Percentiles rank a stretch among this genome's conserved stretches.
Conservation (phyloP, 129 eudicot species). For the Ambrosia trifida region DNA sequence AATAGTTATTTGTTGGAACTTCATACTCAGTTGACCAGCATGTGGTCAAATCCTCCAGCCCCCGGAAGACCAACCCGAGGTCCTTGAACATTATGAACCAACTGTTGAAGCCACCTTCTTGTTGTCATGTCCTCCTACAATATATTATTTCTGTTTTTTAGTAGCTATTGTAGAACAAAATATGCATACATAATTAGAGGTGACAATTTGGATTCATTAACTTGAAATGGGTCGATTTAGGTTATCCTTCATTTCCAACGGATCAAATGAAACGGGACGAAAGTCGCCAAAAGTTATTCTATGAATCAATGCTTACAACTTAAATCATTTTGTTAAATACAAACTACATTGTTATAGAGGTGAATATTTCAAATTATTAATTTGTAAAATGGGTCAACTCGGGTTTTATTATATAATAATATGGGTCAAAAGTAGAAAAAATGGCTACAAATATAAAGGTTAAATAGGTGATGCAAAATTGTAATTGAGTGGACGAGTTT, state of each 20-base stretch:
- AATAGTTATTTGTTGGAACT: neutral
- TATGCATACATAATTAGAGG: no score
- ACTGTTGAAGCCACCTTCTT: slow-evolving; percentile 23
- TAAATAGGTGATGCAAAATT: no score
- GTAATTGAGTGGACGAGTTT: no score
- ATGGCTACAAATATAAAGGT: no score
- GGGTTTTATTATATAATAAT: no score
- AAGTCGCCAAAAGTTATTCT: neutral
- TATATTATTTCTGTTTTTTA: neutral
- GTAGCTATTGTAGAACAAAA: no score
- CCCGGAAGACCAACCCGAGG: slow-evolving; percentile 61
- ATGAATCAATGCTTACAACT: neutral
- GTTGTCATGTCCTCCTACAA: slow-evolving; percentile 20
- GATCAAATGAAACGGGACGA: neutral
- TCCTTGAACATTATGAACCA: slow-evolving; percentile 32
- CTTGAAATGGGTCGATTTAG: neutral
- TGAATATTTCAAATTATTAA: neutral
- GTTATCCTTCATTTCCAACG: neutral
- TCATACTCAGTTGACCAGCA: slow-evolving; percentile 52
- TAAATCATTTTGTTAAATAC: neutral
- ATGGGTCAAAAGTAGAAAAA: no score
- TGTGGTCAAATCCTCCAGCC: slow-evolving; percentile 74
- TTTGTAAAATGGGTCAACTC: neutral
- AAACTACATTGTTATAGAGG: neutral
- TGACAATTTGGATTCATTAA: neutral